These are phyloP conservation scores for Aschersonia sp. DNA, from an alignment of 2,329 filamentous ascomycete genomes.

Conservation along the genomic window DNA sequence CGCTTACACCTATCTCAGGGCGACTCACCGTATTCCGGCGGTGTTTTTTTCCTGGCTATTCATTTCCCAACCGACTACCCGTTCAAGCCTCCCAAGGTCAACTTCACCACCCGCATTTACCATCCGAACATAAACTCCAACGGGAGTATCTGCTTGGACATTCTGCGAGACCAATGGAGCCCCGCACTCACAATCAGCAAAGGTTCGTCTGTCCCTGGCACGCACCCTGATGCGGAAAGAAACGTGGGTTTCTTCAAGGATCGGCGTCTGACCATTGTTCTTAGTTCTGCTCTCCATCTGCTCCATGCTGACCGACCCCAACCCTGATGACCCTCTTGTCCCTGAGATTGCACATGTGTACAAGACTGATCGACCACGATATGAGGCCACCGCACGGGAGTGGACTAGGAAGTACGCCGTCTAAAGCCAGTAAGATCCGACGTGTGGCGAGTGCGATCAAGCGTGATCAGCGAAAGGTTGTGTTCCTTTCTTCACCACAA, in stretches of 20 bases:
- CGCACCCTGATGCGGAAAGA: not conserved
- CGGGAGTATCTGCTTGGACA: constrained; percentile 97
- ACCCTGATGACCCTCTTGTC: constrained; percentile 96
- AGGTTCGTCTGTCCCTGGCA: constrained; percentile 40
- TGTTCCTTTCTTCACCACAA: too few species aligned
- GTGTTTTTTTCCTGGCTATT: constrained; percentile 97
- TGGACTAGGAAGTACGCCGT: constrained; percentile 99
- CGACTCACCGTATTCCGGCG: constrained; percentile 94
- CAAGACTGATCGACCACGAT: constrained; percentile 94
- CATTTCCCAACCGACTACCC: constrained; percentile 99
- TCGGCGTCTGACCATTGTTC: constrained; percentile 2
- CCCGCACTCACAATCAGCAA: constrained; percentile 97
- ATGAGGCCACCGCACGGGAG: constrained; percentile 91
- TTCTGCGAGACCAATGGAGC: constrained; percentile 97
- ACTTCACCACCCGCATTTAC: constrained; percentile 99
- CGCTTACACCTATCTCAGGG: constrained; percentile 32
- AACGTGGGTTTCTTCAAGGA: not conserved
- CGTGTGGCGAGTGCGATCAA: not conserved
- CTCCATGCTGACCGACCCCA: constrained; percentile 98
- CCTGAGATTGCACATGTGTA: constrained; percentile 99
- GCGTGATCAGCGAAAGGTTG: not conserved
- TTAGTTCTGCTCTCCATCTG: constrained; percentile 94
- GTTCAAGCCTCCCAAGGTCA: constrained; percentile 99
- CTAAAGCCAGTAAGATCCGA: constrained; percentile 27
- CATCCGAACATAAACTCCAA: constrained; percentile 99